Evolutionary conservation across 306 rosid species (phyloP).

Genomic region (Inga laurina): DNA sequence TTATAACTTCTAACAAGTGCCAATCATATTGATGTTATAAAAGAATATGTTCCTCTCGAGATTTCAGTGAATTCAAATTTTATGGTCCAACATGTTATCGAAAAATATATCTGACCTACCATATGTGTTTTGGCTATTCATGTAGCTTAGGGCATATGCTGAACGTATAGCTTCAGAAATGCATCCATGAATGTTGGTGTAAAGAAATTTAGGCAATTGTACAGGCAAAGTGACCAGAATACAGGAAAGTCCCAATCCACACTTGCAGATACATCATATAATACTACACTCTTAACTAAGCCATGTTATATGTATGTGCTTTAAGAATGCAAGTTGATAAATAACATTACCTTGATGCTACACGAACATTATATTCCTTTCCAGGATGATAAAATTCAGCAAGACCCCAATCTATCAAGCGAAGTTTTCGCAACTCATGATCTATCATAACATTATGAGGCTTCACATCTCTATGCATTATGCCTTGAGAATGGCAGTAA

Average conservation of each 20-base stretch:
- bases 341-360: slow-evolving; percentile 74
- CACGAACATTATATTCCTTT: slow-evolving; percentile 89
- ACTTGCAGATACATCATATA: slow-evolving; percentile 15
- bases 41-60: neutral
- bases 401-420: slow-evolving; percentile 93
- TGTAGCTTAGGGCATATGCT: neutral
- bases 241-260: neutral
- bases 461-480: slow-evolving; percentile 91
- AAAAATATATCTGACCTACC: neutral
- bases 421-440: slow-evolving; percentile 86
- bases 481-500: slow-evolving; percentile 92
- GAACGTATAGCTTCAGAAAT: slow-evolving; percentile 12
- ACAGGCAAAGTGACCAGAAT: neutral
- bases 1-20: neutral
- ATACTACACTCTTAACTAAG: slow-evolving; percentile 1
- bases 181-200: neutral
- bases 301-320: slow-evolving; percentile 5
- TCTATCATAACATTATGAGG: slow-evolving; percentile 96
- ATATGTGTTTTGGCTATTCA: neutral
- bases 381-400: slow-evolving; percentile 94
- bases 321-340: slow-evolving; percentile 10
- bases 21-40: neutral
- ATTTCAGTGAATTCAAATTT: neutral
- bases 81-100: neutral
- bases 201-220: neutral